These are phyloP conservation scores for Thraustotheca clavata DNA, from an alignment of 352 stramenopile genomes.

Conservation along the genomic window DNA sequence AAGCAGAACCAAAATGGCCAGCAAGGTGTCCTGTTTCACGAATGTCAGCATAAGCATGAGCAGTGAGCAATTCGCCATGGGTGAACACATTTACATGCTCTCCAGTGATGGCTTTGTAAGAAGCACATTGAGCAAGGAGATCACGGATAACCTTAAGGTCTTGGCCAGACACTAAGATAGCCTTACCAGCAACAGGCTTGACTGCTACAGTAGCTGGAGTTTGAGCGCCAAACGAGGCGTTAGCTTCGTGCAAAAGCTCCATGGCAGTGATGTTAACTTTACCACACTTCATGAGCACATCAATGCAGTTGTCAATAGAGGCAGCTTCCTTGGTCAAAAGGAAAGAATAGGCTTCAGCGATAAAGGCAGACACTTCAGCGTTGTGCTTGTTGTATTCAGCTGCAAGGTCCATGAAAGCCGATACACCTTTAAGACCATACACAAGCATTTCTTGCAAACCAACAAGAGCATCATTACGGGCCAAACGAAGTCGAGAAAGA, in stretches of 20 bases:
- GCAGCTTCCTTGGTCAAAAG: conserved; percentile 26
- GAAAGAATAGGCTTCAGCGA: conserved; percentile 44
- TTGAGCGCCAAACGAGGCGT: conserved; percentile 32
- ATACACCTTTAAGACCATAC: conserved; percentile 58
- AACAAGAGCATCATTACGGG: conserved; percentile 22
- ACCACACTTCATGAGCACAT: conserved; percentile 36
- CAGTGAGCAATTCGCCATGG: conserved; percentile 66
- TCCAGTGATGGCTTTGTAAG: conserved; percentile 53
- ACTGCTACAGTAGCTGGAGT: conserved; percentile 36
- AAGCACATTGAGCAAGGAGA: conserved; percentile 27
- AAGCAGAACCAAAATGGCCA: conserved; percentile 51
- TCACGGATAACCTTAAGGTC: conserved; percentile 36
- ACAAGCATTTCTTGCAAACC: conserved; percentile 39
- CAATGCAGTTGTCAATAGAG: conserved; percentile 41
- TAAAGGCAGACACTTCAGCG: conserved; percentile 31
- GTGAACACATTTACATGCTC: conserved; percentile 68
- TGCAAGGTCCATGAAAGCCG: conserved; percentile 44
- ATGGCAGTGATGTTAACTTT: conserved; percentile 45
- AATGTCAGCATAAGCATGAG: conserved; percentile 53
- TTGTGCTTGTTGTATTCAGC: conserved; percentile 28
- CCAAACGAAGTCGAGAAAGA: conserved; percentile 21
- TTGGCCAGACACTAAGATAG: conserved; percentile 60
- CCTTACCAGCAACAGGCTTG: conserved; percentile 42
- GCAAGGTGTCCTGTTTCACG: conserved; percentile 46
- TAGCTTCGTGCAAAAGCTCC: conserved; percentile 37